These are phyloP conservation scores for Ochromonas danica DNA, from an alignment of 108 stramenopile species.

Conservation along the genomic window DNA sequence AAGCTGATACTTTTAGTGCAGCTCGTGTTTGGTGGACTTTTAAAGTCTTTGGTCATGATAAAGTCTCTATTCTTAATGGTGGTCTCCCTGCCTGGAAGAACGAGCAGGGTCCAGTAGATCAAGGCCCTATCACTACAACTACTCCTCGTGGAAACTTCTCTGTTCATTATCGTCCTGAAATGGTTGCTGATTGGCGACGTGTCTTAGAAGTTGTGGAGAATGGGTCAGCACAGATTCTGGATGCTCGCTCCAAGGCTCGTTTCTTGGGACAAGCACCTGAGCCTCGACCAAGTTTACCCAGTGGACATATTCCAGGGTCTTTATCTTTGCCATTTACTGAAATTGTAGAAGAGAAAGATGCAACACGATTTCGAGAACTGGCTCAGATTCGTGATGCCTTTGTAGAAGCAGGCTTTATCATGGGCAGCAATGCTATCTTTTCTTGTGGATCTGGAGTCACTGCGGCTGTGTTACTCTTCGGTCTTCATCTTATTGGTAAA, in stretches of 20 bases:
- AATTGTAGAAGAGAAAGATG: slow-evolving; percentile 43
- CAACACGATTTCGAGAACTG: slow-evolving; percentile 39
- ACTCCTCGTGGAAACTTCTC: slow-evolving; percentile 45
- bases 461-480: slow-evolving; percentile 45
- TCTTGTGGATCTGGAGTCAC: slow-evolving; percentile 57
- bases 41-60: slow-evolving; percentile 46
- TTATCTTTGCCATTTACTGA: slow-evolving; percentile 44
- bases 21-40: slow-evolving; percentile 59
- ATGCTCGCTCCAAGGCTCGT: slow-evolving; percentile 48
- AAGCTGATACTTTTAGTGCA: slow-evolving; percentile 47
- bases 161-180: slow-evolving; percentile 41
- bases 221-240: slow-evolving; percentile 41
- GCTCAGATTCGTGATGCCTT: slow-evolving; percentile 42
- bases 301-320: slow-evolving; percentile 56
- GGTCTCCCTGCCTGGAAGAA: slow-evolving; percentile 53
- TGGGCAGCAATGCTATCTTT: slow-evolving; percentile 38
- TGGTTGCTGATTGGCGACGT: slow-evolving; percentile 44
- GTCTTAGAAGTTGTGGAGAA: background rate
- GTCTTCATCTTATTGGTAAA: slow-evolving; percentile 40
- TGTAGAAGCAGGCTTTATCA: slow-evolving; percentile 44
- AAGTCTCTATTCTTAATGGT: slow-evolving; percentile 48
- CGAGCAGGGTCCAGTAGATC: slow-evolving; percentile 42
- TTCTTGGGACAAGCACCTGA: slow-evolving; percentile 52
- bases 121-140: slow-evolving; percentile 39
- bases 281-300: slow-evolving; percentile 48